Base-by-base conservation (phyloP, 2,329 filamentous ascomycete genomes). In the Ascochyta clinopodiicola region DNA sequence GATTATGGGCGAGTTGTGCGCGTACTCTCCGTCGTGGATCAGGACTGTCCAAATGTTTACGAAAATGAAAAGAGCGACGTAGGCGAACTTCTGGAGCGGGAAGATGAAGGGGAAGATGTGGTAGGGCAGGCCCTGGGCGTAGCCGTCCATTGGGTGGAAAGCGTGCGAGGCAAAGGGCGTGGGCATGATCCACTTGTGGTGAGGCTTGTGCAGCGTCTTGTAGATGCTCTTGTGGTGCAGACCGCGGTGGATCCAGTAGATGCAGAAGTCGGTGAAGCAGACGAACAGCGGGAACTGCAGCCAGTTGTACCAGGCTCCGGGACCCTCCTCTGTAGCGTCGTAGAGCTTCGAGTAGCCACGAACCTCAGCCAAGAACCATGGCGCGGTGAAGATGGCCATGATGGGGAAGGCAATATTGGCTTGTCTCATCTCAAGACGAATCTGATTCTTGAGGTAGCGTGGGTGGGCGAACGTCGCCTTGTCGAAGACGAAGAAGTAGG, bases 111-210 rank as follows among this genome's bases (percentile, higher is more conserved):
- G 92, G 80, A 94, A 97, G 64, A 96, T 68, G 79, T 98, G 94
- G 80, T 98, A 98, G 0, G 94, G 94, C 42, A 96, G 75, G 57
- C 89, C 90, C 80, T 98, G 94, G 10, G 87, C 84, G 78, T 89
- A 97, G 71, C 94, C 94, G 72, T 98, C 94, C 47, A 97, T 75
- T 1, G 94, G 93, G 80, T 98, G 92, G 84, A 98, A 98, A 54
- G 94, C 94, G 73, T 96, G 90, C 66, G 89, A 92, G 37, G 94
- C 93, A 75, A 86, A 97, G 0, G 94, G 94, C 3, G 92, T 96
- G 3, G 94, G 94, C 91, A 97, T 96, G 78, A 98, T 97, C 94
- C 94, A 98, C 82, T 96, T 97, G 87, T 98, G 94, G 79, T 98
- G 94, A 63, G 92, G 89, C 86, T 98, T 98, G 85, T 98, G 94